Evolutionary conservation across 176 grass and related monocot genomes (phyloP).

Genomic region (Eragrostis nindensis): DNA sequence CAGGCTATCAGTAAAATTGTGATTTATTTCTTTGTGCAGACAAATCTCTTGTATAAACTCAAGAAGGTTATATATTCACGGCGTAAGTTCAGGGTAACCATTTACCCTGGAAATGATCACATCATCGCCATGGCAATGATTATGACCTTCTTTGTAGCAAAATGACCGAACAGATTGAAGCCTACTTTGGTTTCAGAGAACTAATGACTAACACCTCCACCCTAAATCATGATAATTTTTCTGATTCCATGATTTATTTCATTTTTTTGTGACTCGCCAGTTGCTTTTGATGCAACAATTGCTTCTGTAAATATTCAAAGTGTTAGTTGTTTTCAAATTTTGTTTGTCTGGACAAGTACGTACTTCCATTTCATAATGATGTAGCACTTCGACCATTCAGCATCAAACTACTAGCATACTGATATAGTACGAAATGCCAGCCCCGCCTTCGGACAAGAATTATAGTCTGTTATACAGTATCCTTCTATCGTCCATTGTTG

Average conservation of each 20-base stretch:
- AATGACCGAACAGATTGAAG: slow-evolving; percentile 22
- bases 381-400: neutral
- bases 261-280: slow-evolving; percentile 19
- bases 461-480: neutral
- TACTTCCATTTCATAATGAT: neutral
- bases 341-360: neutral
- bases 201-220: slow-evolving; percentile 9
- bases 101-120: slow-evolving; percentile 89
- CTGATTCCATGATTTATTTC: neutral
- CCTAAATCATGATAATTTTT: slow-evolving; percentile 13
- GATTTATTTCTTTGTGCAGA: slow-evolving; percentile 55
- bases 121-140: slow-evolving; percentile 79
- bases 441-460: neutral
- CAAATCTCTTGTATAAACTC: slow-evolving; percentile 85
- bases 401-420: slow-evolving; percentile 8
- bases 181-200: slow-evolving; percentile 2
- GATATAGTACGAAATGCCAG: neutral
- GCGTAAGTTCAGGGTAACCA: slow-evolving; percentile 78
- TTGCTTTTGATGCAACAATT: slow-evolving; percentile 19
- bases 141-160: slow-evolving; percentile 61
- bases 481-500: neutral
- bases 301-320: neutral
- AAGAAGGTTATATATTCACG: slow-evolving; percentile 80
- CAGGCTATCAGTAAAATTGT: slow-evolving; percentile 1
- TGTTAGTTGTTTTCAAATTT: neutral